phyloP scores from a whole-genome alignment of 1,284 basidiomycete genomes.

The Pholiota adiposa region DNA sequence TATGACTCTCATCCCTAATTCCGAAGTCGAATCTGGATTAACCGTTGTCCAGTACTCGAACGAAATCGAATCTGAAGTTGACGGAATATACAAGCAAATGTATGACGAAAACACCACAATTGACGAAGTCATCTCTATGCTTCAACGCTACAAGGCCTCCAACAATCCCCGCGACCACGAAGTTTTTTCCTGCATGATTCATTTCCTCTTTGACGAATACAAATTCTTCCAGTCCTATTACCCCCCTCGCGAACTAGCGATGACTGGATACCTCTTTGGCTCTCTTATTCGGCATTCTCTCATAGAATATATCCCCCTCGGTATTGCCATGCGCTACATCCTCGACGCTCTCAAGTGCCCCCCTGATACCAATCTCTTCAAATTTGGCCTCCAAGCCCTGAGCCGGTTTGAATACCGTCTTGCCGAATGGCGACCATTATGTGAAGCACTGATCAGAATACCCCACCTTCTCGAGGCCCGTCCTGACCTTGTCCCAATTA shows the following conservation, averaged over 20 bases:
- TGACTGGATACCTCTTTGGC: constrained; percentile 97
- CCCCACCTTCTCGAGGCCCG: constrained; percentile 87
- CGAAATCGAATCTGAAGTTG: constrained; percentile 93
- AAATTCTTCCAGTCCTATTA: constrained; percentile 98
- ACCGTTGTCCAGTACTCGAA: constrained; percentile 86
- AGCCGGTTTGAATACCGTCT: constrained; percentile 88
- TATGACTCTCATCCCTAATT: constrained; percentile 92
- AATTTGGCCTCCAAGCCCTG: constrained; percentile 94
- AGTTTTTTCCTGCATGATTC: constrained; percentile 98
- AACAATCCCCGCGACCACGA: constrained; percentile 88
- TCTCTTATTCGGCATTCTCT: constrained; percentile 94
- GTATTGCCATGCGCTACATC: constrained; percentile 97
- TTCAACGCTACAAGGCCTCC: constrained; percentile 87
- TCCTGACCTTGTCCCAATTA: constrained; percentile 81
- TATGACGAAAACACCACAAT: constrained; percentile 94
- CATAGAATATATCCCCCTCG: constrained; percentile 94
- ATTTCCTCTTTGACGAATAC: constrained; percentile 99
- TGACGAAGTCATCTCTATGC: constrained; percentile 90
- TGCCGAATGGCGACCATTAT: constrained; percentile 93
- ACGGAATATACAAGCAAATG: constrained; percentile 97
- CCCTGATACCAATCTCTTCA: constrained; percentile 92
- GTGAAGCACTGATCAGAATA: constrained; percentile 87
- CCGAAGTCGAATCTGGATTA: constrained; percentile 92
- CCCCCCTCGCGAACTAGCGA: constrained; percentile 91
- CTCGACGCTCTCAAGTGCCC: constrained; percentile 92